A percentile compares a stretch with the other conserved stretches of the same genome.
Evolutionary conservation across 192 early-diverging fungal genomes (phyloP).

Genomic region (Coemansia biformis): DNA sequence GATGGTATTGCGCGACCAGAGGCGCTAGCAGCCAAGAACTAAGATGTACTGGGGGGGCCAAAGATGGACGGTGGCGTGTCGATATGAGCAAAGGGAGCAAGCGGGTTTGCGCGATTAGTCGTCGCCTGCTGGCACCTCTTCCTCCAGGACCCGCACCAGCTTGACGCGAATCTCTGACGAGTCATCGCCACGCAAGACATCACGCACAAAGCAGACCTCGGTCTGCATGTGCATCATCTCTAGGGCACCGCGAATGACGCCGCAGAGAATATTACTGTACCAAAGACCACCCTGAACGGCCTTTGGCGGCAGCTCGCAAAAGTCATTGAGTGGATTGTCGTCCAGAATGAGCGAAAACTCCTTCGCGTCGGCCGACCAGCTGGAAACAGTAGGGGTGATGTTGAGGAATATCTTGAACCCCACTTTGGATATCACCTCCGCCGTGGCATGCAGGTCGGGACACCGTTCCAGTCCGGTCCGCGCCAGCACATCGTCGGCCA

Average conservation of each 20-base stretch:
- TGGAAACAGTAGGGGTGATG: constrained; percentile 76
- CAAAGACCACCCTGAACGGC: constrained; percentile 71
- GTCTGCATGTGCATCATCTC: constrained; percentile 98
- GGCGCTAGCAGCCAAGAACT: no score
- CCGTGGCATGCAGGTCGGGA: constrained; percentile 82
- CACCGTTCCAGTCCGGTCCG: constrained; percentile 60
- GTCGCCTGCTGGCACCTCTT: constrained; percentile 91
- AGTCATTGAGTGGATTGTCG: constrained; percentile 95
- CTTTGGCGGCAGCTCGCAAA: constrained; percentile 91
- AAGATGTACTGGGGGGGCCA: no score
- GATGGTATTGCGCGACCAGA: constrained; percentile 21
- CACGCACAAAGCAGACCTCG: constrained; percentile 77
- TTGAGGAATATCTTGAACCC: constrained; percentile 97
- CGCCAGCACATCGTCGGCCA: constrained; percentile 97
- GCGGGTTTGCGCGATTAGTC: constrained; percentile 48
- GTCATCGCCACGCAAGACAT: constrained; percentile 81
- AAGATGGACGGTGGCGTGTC: no score
- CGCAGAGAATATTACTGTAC: constrained; percentile 96
- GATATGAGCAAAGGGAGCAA: constrained; percentile 1
- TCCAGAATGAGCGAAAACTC: constrained; percentile 94
- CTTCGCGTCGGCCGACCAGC: constrained; percentile 73
- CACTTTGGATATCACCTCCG: constrained; percentile 92
- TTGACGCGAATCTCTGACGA: constrained; percentile 88
- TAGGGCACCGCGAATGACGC: constrained; percentile 87
- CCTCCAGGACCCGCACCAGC: constrained; percentile 82